Conservation (phyloP, 495 filamentous ascomycete genomes). For the Cryomyces minteri region DNA sequence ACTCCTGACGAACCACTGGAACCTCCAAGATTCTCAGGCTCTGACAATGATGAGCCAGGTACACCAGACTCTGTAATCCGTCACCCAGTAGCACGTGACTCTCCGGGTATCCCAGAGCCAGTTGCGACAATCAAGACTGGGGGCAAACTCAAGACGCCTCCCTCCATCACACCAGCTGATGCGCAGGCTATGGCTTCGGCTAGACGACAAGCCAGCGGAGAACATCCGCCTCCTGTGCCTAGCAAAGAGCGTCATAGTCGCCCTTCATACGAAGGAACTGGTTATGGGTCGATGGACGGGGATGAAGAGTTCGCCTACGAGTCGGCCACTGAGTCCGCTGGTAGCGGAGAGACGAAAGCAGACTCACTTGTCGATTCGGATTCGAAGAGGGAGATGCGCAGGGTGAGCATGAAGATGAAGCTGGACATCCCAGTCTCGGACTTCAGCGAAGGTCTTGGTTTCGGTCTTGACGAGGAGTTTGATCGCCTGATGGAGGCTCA, state of each 20-base stretch:
- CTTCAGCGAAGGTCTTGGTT: constrained; percentile 40
- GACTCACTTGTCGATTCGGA: background rate
- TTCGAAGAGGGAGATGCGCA: background rate
- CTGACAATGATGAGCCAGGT: constrained; percentile 15
- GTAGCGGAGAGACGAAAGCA: background rate
- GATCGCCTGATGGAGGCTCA: constrained; percentile 89
- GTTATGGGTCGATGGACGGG: too few species aligned
- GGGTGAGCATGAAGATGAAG: constrained; percentile 11
- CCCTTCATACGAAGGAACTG: too few species aligned
- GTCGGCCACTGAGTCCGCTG: background rate
- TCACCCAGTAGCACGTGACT: constrained; percentile 36
- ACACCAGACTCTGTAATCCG: constrained; percentile 93
- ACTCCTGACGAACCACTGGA: constrained; percentile 4
- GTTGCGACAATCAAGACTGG: constrained; percentile 84
- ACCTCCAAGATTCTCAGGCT: background rate
- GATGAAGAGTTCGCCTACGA: too few species aligned
- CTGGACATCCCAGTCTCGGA: constrained; percentile 49
- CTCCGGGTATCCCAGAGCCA: constrained; percentile 55
- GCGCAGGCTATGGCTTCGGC: constrained; percentile 73
- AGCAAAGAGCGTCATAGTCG: too few species aligned
- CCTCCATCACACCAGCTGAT: constrained; percentile 74
- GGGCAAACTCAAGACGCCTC: constrained; percentile 73
- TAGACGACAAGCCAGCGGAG: constrained; percentile 63
- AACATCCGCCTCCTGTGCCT: constrained; percentile 17
- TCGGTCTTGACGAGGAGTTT: constrained; percentile 82